These are phyloP conservation scores for Exsudoporus floridanus DNA, from an alignment of 1,284 basidiomycete species.

Conservation along the genomic window DNA sequence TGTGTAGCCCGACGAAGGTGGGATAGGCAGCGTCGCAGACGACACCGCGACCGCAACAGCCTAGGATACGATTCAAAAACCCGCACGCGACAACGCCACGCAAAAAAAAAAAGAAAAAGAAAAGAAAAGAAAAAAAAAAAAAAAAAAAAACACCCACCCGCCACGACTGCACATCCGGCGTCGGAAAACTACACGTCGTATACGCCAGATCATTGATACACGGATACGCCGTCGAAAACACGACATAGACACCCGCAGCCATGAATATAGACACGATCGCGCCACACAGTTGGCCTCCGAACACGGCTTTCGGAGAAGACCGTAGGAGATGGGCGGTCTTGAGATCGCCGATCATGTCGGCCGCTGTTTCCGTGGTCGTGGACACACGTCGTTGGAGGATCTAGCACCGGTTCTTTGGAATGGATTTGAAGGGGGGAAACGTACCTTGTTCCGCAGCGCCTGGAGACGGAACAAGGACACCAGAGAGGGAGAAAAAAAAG, in stretches of 20 bases:
- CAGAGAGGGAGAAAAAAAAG: too few relatives aligned
- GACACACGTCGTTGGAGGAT: too few relatives aligned
- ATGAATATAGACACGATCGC: conserved; percentile 23
- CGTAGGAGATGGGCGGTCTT: conserved; percentile 72
- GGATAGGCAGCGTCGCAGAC: conserved; percentile 14
- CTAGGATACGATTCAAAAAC: background rate
- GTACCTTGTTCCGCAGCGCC: conserved; percentile 18
- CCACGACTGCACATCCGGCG: conserved; percentile 27
- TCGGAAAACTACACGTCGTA: conserved; percentile 22
- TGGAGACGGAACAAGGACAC: background rate
- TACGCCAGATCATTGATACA: conserved; percentile 52
- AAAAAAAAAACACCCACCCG: too few relatives aligned
- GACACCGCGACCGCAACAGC: conserved; percentile 13
- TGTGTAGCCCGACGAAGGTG: conserved; percentile 12
- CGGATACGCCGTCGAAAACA: conserved; percentile 62
- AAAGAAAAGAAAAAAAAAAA: too few relatives aligned
- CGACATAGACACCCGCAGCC: conserved; percentile 16
- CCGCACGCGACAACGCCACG: too few relatives aligned
- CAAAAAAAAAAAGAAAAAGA: too few relatives aligned
- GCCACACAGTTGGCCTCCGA: conserved; percentile 54
- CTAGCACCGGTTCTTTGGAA: background rate
- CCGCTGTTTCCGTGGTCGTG: conserved; percentile 36
- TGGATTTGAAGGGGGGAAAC: background rate
- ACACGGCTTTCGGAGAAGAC: conserved; percentile 66
- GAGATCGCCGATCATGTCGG: conserved; percentile 73